Percentiles rank a stretch among this genome's conserved stretches.
phyloP scores from a whole-genome alignment of 192 early-diverging fungal species.

The Helicostylum pulchrum region DNA sequence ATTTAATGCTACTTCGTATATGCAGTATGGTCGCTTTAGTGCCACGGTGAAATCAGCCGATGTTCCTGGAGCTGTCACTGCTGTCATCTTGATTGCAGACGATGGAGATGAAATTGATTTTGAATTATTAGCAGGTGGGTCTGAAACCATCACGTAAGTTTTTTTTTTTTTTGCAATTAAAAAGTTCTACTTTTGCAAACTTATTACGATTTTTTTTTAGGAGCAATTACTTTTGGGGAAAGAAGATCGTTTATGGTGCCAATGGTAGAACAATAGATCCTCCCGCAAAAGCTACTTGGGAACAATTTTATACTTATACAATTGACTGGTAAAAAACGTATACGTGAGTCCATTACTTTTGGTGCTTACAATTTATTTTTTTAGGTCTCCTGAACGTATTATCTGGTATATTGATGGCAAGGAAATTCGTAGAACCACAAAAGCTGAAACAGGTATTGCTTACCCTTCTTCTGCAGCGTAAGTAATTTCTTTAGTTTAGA shows the following conservation, averaged over 20 bases:
- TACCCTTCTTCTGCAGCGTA: conserved; percentile 40
- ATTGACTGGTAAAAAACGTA: conserved; percentile 39
- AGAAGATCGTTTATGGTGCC: conserved; percentile 13
- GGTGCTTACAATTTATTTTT: too few relatives aligned
- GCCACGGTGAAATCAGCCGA: conserved; percentile 35
- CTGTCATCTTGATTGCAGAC: conserved; percentile 36
- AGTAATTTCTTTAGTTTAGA: background rate
- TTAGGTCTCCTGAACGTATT: conserved; percentile 35
- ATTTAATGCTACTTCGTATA: conserved; percentile 7
- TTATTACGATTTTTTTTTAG: conserved; percentile 4
- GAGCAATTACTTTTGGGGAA: conserved; percentile 29
- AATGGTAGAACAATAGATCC: conserved; percentile 22
- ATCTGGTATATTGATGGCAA: conserved; percentile 46
- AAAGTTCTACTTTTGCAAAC: background rate
- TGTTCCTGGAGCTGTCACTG: conserved; percentile 37
- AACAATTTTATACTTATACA: conserved; percentile 42
- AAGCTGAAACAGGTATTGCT: background rate
- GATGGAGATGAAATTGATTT: conserved; percentile 54
- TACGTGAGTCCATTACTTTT: too few relatives aligned
- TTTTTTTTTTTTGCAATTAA: background rate
- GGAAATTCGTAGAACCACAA: conserved; percentile 29
- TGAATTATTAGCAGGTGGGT: conserved; percentile 43
- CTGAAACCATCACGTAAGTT: background rate
- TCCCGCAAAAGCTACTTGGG: conserved; percentile 14
- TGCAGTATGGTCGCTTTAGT: conserved; percentile 42